phyloP scores from a whole-genome alignment of 352 stramenopile genomes.

The Phytophthora fragariaefolia region DNA sequence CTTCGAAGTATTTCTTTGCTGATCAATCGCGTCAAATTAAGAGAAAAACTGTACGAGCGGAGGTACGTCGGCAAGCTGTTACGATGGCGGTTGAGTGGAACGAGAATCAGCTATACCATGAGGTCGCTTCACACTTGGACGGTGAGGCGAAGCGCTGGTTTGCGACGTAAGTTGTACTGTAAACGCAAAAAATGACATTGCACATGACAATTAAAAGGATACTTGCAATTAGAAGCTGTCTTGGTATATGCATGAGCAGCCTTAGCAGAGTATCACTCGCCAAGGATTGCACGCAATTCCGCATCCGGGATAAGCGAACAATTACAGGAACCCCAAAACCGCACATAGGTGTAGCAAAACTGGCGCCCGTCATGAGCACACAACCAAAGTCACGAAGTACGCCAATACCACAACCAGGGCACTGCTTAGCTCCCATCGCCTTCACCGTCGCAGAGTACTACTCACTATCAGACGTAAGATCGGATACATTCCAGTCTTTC shows the following conservation, averaged over 20 bases:
- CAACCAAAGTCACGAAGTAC: constrained; percentile 79
- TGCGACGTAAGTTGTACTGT: too few relatives aligned
- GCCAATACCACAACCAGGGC: constrained; percentile 74
- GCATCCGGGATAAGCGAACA: constrained; percentile 66
- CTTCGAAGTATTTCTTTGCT: too few relatives aligned
- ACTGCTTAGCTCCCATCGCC: constrained; percentile 67
- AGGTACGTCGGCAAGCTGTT: background rate
- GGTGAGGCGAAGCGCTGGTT: background rate
- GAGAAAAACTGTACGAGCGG: background rate
- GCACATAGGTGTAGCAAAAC: constrained; percentile 80
- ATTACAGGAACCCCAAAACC: constrained; percentile 54
- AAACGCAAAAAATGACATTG: too few relatives aligned
- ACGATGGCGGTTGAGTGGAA: background rate
- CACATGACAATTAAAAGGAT: too few relatives aligned
- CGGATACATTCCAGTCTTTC: constrained; percentile 62
- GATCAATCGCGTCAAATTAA: too few relatives aligned
- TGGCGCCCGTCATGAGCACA: constrained; percentile 80
- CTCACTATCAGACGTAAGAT: constrained; percentile 67
- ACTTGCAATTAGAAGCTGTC: too few relatives aligned
- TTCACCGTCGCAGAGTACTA: constrained; percentile 59
- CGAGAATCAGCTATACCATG: background rate
- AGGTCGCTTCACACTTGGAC: background rate
- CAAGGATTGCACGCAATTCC: constrained; percentile 60
- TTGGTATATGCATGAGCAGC: too few relatives aligned
- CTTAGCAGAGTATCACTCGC: too few relatives aligned